Evolutionary conservation across 768 basidiomycete species (phyloP).

Genomic region (Suillus fuscotomentosus): DNA sequence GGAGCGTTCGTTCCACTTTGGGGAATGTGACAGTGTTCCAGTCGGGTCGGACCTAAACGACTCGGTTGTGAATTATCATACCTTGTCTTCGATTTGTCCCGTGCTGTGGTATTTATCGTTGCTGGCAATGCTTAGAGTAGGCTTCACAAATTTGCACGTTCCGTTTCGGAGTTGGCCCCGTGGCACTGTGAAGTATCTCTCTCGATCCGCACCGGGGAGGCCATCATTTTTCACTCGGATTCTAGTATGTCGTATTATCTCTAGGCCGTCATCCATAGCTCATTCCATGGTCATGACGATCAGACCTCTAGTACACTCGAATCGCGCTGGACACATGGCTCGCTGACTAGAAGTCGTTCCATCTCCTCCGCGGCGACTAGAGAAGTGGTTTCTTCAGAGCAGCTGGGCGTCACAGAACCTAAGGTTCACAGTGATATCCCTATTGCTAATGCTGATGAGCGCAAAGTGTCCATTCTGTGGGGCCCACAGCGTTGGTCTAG

Average conservation of each 20-base stretch:
- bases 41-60: background rate
- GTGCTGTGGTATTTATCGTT: background rate
- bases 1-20: background rate
- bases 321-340: background rate
- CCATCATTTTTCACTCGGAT: too few relatives aligned
- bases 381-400: constrained; percentile 22
- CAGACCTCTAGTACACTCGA: background rate
- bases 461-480: constrained; percentile 72
- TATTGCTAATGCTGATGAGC: constrained; percentile 53
- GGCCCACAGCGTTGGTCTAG: constrained; percentile 67
- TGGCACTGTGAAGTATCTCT: background rate
- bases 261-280: background rate
- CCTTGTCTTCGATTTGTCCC: background rate
- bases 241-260: background rate
- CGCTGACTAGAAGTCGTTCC: background rate
- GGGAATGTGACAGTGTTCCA: background rate
- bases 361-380: constrained; percentile 1
- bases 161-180: background rate
- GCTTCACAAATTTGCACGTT: background rate
- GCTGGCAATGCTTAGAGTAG: background rate
- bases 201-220: background rate
- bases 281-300: background rate
- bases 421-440: constrained; percentile 38
- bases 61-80: background rate
- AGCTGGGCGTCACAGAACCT: constrained; percentile 24